Evolutionary conservation across 352 stramenopile species (phyloP).

Genomic region (Aphanomyces astaci): DNA sequence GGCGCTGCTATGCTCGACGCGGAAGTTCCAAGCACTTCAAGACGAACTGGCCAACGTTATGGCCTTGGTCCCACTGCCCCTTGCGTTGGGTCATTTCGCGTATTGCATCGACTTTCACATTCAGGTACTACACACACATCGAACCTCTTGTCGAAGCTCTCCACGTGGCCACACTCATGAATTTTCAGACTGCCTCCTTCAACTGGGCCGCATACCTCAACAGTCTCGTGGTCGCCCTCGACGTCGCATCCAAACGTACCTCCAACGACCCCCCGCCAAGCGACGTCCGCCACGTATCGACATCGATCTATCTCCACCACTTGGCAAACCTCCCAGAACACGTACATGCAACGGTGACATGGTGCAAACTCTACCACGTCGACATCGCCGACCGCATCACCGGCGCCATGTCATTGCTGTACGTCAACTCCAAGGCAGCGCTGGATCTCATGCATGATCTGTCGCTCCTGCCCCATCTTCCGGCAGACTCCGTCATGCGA

Average conservation of each 20-base stretch:
- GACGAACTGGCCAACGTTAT: constrained; percentile 1
- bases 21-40: constrained; percentile 2
- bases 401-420: background rate
- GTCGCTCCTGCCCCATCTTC: constrained; percentile 4
- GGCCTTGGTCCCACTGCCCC: background rate
- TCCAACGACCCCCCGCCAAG: background rate
- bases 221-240: background rate
- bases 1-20: background rate
- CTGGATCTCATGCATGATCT: background rate
- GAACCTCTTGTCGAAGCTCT: background rate
- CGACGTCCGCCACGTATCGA: background rate
- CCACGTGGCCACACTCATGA: background rate
- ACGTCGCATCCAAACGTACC: background rate
- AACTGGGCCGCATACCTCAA: background rate
- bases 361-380: constrained; percentile 1
- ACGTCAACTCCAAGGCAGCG: background rate
- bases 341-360: background rate
- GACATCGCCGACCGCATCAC: background rate
- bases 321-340: background rate
- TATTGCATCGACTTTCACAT: background rate
- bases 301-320: background rate
- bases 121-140: background rate
- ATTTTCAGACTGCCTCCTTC: background rate
- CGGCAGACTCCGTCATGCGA: background rate
- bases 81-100: background rate